A percentile compares a stretch with the other conserved stretches of the same genome.
These are phyloP conservation scores for Boletus tylopilopsis DNA, from an alignment of 768 basidiomycete species.

Conservation along the genomic window DNA sequence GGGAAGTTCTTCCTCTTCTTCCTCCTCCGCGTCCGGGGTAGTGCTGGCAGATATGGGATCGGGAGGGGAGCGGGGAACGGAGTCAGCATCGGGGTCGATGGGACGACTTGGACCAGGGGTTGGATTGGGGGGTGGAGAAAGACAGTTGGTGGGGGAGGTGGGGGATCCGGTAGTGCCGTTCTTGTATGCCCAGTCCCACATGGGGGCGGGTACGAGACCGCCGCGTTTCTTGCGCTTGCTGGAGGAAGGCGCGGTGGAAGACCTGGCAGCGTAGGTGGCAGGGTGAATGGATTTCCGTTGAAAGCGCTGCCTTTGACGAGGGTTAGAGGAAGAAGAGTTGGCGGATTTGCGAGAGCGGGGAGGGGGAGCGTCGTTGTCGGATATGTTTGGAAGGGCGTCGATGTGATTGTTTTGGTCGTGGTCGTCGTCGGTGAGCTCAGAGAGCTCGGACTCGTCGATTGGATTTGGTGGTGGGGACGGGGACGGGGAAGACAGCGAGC, in stretches of 20 bases:
- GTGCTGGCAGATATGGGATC: slow-evolving; percentile 1
- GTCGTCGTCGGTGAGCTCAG: slow-evolving; percentile 81
- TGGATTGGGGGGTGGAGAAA: not conserved
- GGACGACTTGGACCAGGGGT: slow-evolving; percentile 8
- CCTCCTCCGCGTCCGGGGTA: no score
- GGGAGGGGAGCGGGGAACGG: not conserved
- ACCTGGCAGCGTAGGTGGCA: slow-evolving; percentile 1
- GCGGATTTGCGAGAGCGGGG: slow-evolving; percentile 15
- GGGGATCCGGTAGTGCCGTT: slow-evolving; percentile 28
- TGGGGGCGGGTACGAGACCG: slow-evolving; percentile 70
- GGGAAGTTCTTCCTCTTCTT: no score
- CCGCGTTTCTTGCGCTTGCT: slow-evolving; percentile 50
- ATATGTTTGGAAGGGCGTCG: slow-evolving; percentile 26
- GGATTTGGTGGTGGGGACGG: slow-evolving; percentile 49
- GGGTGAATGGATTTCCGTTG: slow-evolving; percentile 5
- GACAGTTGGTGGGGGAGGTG: slow-evolving; percentile 6
- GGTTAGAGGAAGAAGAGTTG: not conserved
- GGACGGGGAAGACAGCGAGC: slow-evolving; percentile 67
- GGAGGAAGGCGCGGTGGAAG: slow-evolving; percentile 8
- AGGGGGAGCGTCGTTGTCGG: slow-evolving; percentile 21
- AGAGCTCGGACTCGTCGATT: slow-evolving; percentile 66
- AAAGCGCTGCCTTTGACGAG: slow-evolving; percentile 12
- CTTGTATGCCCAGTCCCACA: slow-evolving; percentile 84
- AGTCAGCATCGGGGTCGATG: not conserved
- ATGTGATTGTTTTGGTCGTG: slow-evolving; percentile 41